Base-by-base conservation (phyloP, 2,329 filamentous ascomycete species). In the Colletotrichum lentis region DNA sequence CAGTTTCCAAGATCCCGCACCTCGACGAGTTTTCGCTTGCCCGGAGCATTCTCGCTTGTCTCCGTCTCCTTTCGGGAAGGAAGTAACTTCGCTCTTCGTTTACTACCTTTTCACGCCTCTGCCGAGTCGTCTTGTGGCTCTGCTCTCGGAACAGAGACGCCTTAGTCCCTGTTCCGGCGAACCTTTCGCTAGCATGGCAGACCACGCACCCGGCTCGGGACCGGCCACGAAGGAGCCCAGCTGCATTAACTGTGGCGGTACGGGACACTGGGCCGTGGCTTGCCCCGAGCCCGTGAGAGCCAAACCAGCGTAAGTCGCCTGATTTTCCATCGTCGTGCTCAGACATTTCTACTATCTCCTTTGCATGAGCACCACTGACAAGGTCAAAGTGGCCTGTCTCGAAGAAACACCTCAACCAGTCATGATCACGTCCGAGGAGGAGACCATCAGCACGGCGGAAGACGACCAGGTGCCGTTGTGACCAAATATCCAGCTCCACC, bases 241-340 rank as follows among this genome's bases (percentile, higher is more conserved):
- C 62, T 70, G 69, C 57, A 65, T 64, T 39, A 69, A 69, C 43
- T 70, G 69, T 62, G 69, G 66, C 46, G 69, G 61, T 24, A 39
- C 64, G 18, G 69, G 66, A 35, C 69, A 70, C 46, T 70, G 66
- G 61, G 66, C 69, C 22, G 66, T 70, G 6, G 67, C 67, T 11
- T 69, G 67, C 47, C 67, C 67, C 11, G 67, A 69, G 50, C 67
- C 67, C 22, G 62, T 52, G 16, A 69, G 67, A 56, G 67, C 64
- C 12, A 68, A 63, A 22, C 67, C 67, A 44, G 67, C 67, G 67
- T 69, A 59, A 62, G 67, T 69, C 18, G 22, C 37, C 22, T 44
- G 31, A 22, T 20, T 35, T 53, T 31, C 5, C 18, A 18, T 37
- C 11, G 14, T 4, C 24, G 16, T 12, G 20, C 41, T 53, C 11